Evolutionary conservation across 179 eudicot genomes (phyloP), one percentile per base, ranked within the genome.

Genomic region (Gypsophila paniculata): DNA sequence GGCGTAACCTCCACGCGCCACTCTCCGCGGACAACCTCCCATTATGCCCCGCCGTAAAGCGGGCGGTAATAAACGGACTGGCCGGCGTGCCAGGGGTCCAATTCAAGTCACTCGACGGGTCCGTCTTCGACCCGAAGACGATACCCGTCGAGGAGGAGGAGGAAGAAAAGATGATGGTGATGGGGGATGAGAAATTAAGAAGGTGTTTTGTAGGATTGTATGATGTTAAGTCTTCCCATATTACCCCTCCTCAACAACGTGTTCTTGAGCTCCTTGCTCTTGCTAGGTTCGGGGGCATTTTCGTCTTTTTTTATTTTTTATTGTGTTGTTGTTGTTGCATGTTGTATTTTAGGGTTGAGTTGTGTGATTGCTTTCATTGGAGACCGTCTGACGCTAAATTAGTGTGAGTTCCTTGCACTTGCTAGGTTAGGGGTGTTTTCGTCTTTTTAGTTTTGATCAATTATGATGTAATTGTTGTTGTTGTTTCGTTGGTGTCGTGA

Each of bases 211-310:
- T 91, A 0, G 97, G 99, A 1, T 54, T 94, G n/a, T 85, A 83
- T 48, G 99, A 89, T 69, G 76, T 81, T 18, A 84, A 82, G 78
- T 82, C 88, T 68, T 75, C 90, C 9, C 75, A 70, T 7, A 64
- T 93, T 66, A 76, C 96, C 1, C 22, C 70, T 44, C 71, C 72
- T 49, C 92, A 88, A 73, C 89, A 86, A 17, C 78, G 79, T 15
- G 85, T 80, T 3, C 96, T 94, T 7, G 96, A 91, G 75, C 88
- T 85, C 9, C 90, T 94, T 15, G 96, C 94, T 4, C 76, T 78
- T 80, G 96, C 94, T 65, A 85, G 99, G 96, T 88, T 59, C 48
- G 85, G 53, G 49, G 18, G 14, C 21, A 8, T 65, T 58, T 29
- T 49, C 49, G 38, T 19, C 6, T 11, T 69, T 61, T 61, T 42